Evolutionary conservation across 441 rosid genomes (phyloP).

Genomic region (Croton laevigatus): DNA sequence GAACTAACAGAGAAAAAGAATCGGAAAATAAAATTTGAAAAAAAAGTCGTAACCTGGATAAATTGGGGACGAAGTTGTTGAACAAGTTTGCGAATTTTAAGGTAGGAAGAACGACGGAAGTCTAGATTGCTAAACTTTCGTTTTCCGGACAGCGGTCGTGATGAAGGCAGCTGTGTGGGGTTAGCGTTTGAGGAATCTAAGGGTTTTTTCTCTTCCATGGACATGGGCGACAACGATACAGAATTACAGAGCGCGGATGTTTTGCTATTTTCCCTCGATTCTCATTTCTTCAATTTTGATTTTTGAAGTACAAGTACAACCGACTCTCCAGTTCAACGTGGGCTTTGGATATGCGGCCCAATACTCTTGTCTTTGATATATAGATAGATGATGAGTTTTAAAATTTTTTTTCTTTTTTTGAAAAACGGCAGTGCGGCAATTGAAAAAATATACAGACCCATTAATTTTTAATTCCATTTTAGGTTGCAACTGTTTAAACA

Average conservation of each 20-base stretch:
- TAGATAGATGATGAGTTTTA: too few species aligned
- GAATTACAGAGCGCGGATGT: background rate
- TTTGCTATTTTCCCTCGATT: background rate
- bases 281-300: background rate
- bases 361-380: too few species aligned
- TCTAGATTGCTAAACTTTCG: constrained; percentile 14
- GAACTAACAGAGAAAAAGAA: too few species aligned
- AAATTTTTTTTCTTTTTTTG: too few species aligned
- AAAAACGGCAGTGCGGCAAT: too few species aligned
- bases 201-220: constrained; percentile 11
- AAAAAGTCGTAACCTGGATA: constrained; percentile 18
- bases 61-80: constrained; percentile 32
- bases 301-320: background rate
- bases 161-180: background rate
- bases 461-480: too few species aligned
- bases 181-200: background rate
- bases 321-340: background rate
- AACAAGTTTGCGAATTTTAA: constrained; percentile 27
- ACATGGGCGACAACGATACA: background rate
- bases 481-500: too few species aligned
- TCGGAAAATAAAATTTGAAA: too few species aligned
- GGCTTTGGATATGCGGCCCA: too few species aligned
- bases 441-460: too few species aligned
- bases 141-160: constrained; percentile 8
- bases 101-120: constrained; percentile 16